Base-by-base conservation (phyloP, 805 yeast genomes). In the Blastobotrys mokoenaii region DNA sequence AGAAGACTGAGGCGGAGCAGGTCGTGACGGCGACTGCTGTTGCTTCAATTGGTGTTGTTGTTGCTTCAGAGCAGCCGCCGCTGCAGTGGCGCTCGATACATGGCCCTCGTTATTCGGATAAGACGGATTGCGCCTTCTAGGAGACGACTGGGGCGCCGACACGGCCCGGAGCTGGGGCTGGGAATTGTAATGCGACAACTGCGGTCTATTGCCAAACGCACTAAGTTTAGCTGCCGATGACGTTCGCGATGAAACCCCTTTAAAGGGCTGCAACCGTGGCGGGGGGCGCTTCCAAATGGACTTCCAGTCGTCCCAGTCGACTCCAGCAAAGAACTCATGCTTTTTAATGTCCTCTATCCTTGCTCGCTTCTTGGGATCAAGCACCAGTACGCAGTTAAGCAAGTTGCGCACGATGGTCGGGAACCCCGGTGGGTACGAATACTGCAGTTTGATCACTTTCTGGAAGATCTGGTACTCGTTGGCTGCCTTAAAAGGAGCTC, bases 391-490 rank as follows among this genome's bases (percentile, higher is more conserved):
- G 27, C 73, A 74, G 42, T 74, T 67, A 39, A 89, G 78, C 45
- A 93, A 65, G 54, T 83, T 83, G 38, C 84, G 74, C 1, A 87
- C 73, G 46, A 67, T 58, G 34, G 72, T 62, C 56, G 96, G 80
- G 68, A 79, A 69, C 64, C 80, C 74, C 59, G 75, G 70, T 3
- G 84, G 84, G 67, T 83, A 86, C 15, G 74, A 64, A 60, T 82
- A 93, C 46, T 86, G 84, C 30, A 83, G 69, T 38, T 74, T 74
- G 41, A 89, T 85, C 57, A 93, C 93, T 58, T 84, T 83, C 59
- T 88, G 95, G 66, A 88, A 88, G 0, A 95, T 88, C 46, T 80
- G 74, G 60, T 84, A 80, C 64, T 88, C 96, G 16, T 87, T 85
- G 16, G 74, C 67, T 0, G 95, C 96, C 61, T 88, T 84, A 62